phyloP scores from a whole-genome alignment of 805 yeast genomes.

The Candida corydali region DNA sequence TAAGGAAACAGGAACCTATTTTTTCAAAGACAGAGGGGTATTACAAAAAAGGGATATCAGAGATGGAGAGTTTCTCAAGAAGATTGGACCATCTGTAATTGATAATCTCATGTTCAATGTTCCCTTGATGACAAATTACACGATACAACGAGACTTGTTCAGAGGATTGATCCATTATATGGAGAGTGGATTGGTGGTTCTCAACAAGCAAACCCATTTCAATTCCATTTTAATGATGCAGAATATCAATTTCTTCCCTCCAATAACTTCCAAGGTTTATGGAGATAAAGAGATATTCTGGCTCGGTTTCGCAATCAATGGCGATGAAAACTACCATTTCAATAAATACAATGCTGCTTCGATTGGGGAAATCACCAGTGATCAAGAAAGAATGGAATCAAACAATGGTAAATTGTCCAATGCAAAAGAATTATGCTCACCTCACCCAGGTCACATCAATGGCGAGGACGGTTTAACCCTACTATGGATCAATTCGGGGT shows the following conservation, averaged over 20 bases:
- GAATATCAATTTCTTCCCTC: constrained; percentile 23
- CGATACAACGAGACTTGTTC: constrained; percentile 25
- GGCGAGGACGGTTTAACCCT: constrained; percentile 27
- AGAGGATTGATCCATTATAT: constrained; percentile 37
- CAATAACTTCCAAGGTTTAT: constrained; percentile 15
- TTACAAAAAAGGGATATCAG: constrained; percentile 18
- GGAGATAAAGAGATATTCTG: constrained; percentile 31
- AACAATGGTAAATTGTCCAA: constrained; percentile 19
- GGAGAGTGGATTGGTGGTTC: constrained; percentile 27
- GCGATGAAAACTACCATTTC: constrained; percentile 25
- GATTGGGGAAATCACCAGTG: constrained; percentile 28
- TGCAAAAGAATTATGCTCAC: constrained; percentile 33
- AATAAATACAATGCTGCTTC: constrained; percentile 22
- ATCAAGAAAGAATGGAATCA: constrained; percentile 16
- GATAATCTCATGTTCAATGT: constrained; percentile 31
- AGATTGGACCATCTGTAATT: constrained; percentile 21
- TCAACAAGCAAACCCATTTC: constrained; percentile 22
- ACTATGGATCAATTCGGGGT: constrained; percentile 44
- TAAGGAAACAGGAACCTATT: constrained; percentile 29
- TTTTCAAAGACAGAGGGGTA: constrained; percentile 28
- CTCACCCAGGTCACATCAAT: constrained; percentile 42
- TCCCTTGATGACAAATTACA: constrained; percentile 28
- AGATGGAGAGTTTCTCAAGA: constrained; percentile 20
- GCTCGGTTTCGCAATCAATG: constrained; percentile 23
- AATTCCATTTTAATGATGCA: constrained; percentile 22